Conservation (phyloP, 2,329 filamentous ascomycete genomes). For the Xylaria multiplex region DNA sequence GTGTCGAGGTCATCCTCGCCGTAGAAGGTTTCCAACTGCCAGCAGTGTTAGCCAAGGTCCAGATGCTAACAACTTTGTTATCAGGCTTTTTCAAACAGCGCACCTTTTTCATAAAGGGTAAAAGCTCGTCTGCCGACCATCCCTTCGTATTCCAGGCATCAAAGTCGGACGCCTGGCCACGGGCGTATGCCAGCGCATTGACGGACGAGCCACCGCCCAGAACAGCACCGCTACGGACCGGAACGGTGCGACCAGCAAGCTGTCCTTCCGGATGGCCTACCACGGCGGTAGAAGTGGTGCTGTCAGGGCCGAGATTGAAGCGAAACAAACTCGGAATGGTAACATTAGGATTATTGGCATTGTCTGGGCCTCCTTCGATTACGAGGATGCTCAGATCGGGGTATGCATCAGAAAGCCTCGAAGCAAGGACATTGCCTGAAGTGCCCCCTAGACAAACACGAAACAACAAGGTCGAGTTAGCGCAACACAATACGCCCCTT, state of each 20-base stretch:
- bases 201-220: constrained; percentile 64
- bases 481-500: too few species aligned
- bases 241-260: not conserved
- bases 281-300: not conserved
- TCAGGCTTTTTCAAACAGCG: too few species aligned
- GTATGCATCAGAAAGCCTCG: not conserved
- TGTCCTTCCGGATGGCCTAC: too few species aligned
- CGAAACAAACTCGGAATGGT: too few species aligned
- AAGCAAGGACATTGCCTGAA: too few species aligned
- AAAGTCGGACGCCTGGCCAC: constrained; percentile 49
- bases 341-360: too few species aligned
- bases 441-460: too few species aligned
- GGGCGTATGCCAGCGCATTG: constrained; percentile 56
- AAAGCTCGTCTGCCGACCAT: constrained; percentile 49
- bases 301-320: not conserved
- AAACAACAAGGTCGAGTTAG: too few species aligned
- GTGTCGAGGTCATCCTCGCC: too few species aligned
- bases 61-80: too few species aligned
- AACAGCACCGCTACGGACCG: constrained; percentile 30
- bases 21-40: too few species aligned
- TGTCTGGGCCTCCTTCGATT: not conserved
- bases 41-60: too few species aligned
- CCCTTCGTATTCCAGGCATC: constrained; percentile 44
- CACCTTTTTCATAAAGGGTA: constrained; percentile 63
- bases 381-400: not conserved